Percentiles rank a stretch among this genome's conserved stretches.
Conservation (phyloP, 441 rosid genomes). For the Metrosideros polymorpha region DNA sequence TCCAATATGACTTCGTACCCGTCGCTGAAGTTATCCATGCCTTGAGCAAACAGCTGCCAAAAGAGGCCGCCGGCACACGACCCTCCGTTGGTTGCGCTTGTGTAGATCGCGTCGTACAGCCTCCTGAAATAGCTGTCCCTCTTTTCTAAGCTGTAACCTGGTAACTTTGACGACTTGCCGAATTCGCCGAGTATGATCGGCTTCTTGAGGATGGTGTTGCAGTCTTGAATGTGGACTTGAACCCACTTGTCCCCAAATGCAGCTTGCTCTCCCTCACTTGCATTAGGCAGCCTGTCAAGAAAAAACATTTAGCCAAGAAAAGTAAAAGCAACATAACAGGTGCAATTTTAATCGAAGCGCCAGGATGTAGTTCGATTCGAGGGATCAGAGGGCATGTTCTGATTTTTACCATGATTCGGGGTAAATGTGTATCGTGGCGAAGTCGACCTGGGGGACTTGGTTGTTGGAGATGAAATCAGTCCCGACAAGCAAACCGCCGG, state of each 20-base stretch:
- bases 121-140: constrained; percentile 29
- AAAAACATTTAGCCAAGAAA: background rate
- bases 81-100: constrained; percentile 24
- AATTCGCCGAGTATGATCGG: constrained; percentile 41
- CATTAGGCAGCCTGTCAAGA: background rate
- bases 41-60: constrained; percentile 38
- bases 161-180: constrained; percentile 26
- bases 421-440: constrained; percentile 46
- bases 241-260: constrained; percentile 40
- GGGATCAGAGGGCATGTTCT: background rate
- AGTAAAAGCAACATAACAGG: background rate
- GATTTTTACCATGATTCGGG: constrained; percentile 40
- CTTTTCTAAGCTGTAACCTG: constrained; percentile 28
- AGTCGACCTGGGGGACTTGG: constrained; percentile 21
- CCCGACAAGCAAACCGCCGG: background rate
- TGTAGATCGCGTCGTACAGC: constrained; percentile 28
- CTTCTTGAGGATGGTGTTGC: constrained; percentile 21
- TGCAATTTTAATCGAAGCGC: background rate
- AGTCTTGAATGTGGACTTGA: constrained; percentile 27
- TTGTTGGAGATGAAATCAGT: constrained; percentile 9
- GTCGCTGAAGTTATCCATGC: constrained; percentile 21
- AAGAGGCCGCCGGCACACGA: constrained; percentile 39
- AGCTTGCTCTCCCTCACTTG: background rate
- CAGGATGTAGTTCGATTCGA: background rate
- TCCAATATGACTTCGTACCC: constrained; percentile 42